Percentiles rank a stretch among this genome's conserved stretches.
phyloP scores from a whole-genome alignment of 805 yeast genomes.

The Pichia heedii region DNA sequence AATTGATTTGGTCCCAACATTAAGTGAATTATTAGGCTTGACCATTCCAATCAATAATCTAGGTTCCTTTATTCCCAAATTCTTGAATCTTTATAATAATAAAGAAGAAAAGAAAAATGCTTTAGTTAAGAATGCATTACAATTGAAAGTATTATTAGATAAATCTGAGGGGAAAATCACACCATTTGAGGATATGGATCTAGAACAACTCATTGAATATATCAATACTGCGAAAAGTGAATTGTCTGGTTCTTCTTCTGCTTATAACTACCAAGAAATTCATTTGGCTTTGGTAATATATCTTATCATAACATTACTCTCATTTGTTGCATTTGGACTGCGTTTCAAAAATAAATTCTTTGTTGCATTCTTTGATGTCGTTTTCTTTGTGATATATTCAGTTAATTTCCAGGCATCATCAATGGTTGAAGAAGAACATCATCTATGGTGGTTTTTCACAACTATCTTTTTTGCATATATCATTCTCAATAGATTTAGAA shows the following conservation, averaged over 20 bases:
- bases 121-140: conserved; percentile 48
- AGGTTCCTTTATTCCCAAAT: conserved; percentile 57
- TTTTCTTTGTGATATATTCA: conserved; percentile 32
- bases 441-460: conserved; percentile 83
- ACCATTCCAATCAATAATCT: conserved; percentile 66
- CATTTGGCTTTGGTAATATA: conserved; percentile 30
- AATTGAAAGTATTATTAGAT: conserved; percentile 39
- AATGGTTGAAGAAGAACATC: conserved; percentile 92
- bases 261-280: conserved; percentile 54
- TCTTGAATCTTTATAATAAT: conserved; percentile 43
- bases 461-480: conserved; percentile 26
- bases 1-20: conserved; percentile 65
- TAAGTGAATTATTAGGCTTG: conserved; percentile 50
- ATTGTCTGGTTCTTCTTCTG: conserved; percentile 56
- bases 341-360: conserved; percentile 10
- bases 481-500: conserved; percentile 11
- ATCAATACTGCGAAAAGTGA: conserved; percentile 40
- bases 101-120: conserved; percentile 28
- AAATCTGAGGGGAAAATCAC: conserved; percentile 27
- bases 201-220: conserved; percentile 19
- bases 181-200: conserved; percentile 11
- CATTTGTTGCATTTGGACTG: conserved; percentile 18
- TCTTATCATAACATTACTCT: conserved; percentile 23
- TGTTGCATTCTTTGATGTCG: conserved; percentile 19
- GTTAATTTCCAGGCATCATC: conserved; percentile 75